Percentiles rank a stretch among this genome's conserved stretches.
Evolutionary conservation across 106 monocot species (phyloP).

Genomic region (Alisma plantagoaquatica): DNA sequence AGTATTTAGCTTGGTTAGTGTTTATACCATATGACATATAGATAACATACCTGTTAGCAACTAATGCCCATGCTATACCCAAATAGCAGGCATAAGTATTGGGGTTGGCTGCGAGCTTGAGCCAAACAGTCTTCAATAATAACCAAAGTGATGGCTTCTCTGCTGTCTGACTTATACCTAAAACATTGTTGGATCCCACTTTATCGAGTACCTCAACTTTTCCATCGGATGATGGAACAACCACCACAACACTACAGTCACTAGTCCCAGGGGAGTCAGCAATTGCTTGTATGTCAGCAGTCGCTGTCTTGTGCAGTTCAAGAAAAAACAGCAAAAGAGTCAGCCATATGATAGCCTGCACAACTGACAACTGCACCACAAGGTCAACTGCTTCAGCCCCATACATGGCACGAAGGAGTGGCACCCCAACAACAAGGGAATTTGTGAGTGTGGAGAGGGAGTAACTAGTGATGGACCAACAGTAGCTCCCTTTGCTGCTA

Average conservation of each 20-base stretch:
- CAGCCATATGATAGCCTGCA: slow-evolving; percentile 64
- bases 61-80: slow-evolving; percentile 49
- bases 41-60: slow-evolving; percentile 50
- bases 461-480: slow-evolving; percentile 48
- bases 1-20: too few species aligned
- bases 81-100: slow-evolving; percentile 56
- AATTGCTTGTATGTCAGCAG: neutral
- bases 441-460: slow-evolving; percentile 40
- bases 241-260: neutral
- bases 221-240: too few species aligned
- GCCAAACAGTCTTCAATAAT: slow-evolving; percentile 50
- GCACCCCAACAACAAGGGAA: slow-evolving; percentile 41
- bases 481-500: slow-evolving; percentile 19
- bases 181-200: too few species aligned
- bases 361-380: slow-evolving; percentile 63
- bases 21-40: too few species aligned
- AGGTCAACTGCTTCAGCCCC: slow-evolving; percentile 40
- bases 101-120: slow-evolving; percentile 61
- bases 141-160: slow-evolving; percentile 13
- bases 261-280: neutral
- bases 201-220: neutral
- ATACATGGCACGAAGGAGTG: slow-evolving; percentile 40
- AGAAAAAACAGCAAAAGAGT: slow-evolving; percentile 50
- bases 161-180: too few species aligned
- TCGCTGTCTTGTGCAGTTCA: slow-evolving; percentile 41